Conservation (phyloP, 1,284 basidiomycete species). For the Heliocybe sulcata region DNA sequence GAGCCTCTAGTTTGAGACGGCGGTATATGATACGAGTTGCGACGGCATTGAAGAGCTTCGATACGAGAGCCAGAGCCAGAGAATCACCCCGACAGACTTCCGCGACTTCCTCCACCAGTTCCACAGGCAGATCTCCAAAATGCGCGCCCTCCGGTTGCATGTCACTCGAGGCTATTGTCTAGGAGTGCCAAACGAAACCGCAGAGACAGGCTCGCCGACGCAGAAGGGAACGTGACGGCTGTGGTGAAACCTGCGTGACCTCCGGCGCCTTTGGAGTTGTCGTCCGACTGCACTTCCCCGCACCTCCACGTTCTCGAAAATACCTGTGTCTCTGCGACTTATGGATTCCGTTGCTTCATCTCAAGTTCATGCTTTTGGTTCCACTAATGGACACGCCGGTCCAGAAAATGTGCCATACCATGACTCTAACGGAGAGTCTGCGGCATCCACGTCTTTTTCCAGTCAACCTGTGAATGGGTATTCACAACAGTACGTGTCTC, state of each 20-base stretch:
- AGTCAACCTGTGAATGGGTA: constrained; percentile 23
- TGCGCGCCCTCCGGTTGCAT: neutral
- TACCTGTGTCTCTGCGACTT: neutral
- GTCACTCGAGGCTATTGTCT: neutral
- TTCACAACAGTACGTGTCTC: constrained; percentile 33
- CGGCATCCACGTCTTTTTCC: constrained; percentile 14
- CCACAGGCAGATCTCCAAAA: neutral
- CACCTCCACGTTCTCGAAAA: neutral
- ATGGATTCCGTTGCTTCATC: neutral
- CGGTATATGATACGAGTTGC: neutral
- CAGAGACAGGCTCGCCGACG: neutral
- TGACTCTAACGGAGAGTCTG: constrained; percentile 6
- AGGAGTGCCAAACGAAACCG: neutral
- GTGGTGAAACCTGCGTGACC: neutral
- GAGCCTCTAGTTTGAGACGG: neutral
- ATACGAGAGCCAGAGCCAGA: neutral
- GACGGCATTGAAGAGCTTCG: neutral
- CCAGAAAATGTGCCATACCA: neutral
- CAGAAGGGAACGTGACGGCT: neutral
- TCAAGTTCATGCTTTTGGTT: neutral
- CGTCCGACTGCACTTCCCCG: neutral
- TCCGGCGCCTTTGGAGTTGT: neutral
- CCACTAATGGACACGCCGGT: constrained; percentile 1
- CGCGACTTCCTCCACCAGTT: neutral
- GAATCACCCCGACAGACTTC: neutral